A percentile compares a stretch with the other conserved stretches of the same genome.
Evolutionary conservation across 306 rosid species (phyloP).

Genomic region (Canavalia gladiata): DNA sequence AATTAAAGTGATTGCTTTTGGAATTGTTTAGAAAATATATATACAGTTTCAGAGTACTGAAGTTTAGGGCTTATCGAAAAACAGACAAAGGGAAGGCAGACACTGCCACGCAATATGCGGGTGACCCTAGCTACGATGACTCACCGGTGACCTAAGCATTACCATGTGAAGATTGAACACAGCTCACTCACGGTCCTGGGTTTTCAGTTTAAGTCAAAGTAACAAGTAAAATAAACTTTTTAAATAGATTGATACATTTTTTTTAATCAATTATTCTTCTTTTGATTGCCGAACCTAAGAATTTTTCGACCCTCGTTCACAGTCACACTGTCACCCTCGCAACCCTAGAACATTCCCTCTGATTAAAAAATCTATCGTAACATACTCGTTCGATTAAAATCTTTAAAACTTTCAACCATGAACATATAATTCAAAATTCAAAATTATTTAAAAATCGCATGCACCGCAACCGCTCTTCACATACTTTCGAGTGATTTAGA

Average conservation of each 20-base stretch:
- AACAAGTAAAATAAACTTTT: neutral
- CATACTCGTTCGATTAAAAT: neutral
- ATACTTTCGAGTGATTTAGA: neutral
- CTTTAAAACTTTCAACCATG: neutral
- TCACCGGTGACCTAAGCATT: constrained; percentile 16
- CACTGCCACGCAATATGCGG: constrained; percentile 31
- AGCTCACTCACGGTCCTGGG: neutral
- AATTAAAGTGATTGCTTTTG: neutral
- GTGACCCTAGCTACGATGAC: neutral
- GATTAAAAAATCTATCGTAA: neutral
- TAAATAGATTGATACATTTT: neutral
- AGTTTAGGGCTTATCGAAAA: constrained; percentile 4
- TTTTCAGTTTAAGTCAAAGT: neutral
- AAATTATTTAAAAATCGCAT: neutral
- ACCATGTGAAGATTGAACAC: neutral
- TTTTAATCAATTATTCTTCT: neutral
- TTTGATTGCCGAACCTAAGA: constrained; percentile 5
- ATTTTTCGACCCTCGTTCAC: neutral
- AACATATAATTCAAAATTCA: no score
- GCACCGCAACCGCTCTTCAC: neutral
- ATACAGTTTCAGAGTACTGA: constrained; percentile 1
- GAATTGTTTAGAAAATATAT: constrained; percentile 18
- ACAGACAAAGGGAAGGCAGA: neutral
- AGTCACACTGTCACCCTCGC: neutral
- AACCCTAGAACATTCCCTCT: constrained; percentile 26